Conservation (phyloP, 2,329 filamentous ascomycete genomes). For the Knufia petricola region DNA sequence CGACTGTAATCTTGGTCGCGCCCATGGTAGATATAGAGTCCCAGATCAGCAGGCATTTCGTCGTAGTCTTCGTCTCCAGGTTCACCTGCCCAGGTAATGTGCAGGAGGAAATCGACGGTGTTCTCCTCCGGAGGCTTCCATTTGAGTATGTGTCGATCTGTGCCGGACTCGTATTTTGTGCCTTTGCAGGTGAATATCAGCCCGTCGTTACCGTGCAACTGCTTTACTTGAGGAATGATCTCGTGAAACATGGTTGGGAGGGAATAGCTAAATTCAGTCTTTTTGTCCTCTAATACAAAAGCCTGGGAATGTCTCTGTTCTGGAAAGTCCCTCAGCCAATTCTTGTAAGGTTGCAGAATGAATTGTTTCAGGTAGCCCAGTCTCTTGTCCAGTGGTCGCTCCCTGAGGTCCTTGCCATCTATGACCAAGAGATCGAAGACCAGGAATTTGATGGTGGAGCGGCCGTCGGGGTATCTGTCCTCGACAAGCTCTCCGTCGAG, state of each 20-base stretch:
- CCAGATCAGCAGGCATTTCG: constrained; percentile 56
- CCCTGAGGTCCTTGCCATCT: constrained; percentile 65
- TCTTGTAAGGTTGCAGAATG: constrained; percentile 69
- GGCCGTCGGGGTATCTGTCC: constrained; percentile 62
- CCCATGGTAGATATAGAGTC: constrained; percentile 57
- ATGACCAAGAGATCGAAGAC: constrained; percentile 89
- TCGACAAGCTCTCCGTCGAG: constrained; percentile 90
- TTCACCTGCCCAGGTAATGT: constrained; percentile 64
- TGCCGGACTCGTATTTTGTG: constrained; percentile 78
- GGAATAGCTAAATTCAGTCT: constrained; percentile 79
- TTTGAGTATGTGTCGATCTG: constrained; percentile 87
- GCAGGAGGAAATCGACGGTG: constrained; percentile 82
- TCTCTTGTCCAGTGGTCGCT: constrained; percentile 75
- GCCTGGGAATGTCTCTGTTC: constrained; percentile 56
- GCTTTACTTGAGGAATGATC: constrained; percentile 66
- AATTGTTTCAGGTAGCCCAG: constrained; percentile 75
- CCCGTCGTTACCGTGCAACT: constrained; percentile 80
- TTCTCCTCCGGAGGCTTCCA: constrained; percentile 97
- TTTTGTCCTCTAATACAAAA: constrained; percentile 69
- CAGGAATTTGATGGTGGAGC: constrained; percentile 65
- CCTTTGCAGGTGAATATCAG: constrained; percentile 94
- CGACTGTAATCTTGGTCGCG: constrained; percentile 55
- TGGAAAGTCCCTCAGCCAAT: constrained; percentile 62
- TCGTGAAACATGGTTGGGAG: constrained; percentile 87
- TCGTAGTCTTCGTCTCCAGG: constrained; percentile 69